Percentiles rank a stretch among this genome's conserved stretches.
phyloP scores from a whole-genome alignment of 345 rosid genomes.

The Cardiospermum halicacabum region DNA sequence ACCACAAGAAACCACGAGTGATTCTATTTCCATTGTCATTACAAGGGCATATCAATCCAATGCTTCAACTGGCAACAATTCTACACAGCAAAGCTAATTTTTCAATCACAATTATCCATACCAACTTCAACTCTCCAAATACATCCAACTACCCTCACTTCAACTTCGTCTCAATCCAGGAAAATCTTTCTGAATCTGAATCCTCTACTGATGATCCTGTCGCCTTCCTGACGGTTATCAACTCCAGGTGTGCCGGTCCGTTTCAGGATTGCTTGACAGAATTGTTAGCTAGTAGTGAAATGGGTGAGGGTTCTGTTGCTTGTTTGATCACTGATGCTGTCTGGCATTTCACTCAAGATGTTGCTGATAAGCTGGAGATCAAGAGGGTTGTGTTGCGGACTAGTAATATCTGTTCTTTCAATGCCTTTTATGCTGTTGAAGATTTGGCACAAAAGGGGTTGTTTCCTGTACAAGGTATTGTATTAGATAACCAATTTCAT shows the following conservation, averaged over 20 bases:
- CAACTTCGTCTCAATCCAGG: conserved; percentile 23
- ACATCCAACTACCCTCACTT: conserved; percentile 29
- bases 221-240: conserved; percentile 14
- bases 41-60: conserved; percentile 36
- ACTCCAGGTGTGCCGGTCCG: conserved; percentile 12
- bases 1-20: no score
- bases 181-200: conserved; percentile 15
- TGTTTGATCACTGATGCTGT: conserved; percentile 50
- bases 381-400: conserved; percentile 46
- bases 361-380: conserved; percentile 35
- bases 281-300: no score
- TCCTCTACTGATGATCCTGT: conserved; percentile 3
- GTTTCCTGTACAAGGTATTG: conserved; percentile 26
- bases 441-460: conserved; percentile 27
- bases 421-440: conserved; percentile 19
- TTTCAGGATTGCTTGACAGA: conserved; percentile 21
- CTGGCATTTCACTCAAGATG: conserved; percentile 32
- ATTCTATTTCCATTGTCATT: conserved; percentile 27
- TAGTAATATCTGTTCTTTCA: conserved; percentile 24
- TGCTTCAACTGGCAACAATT: conserved; percentile 32
- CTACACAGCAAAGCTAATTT: conserved; percentile 29
- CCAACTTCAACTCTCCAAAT: conserved; percentile 28
- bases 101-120: conserved; percentile 29
- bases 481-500: background rate
- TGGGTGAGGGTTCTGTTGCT: conserved; percentile 28